Conservation (phyloP, 2,329 filamentous ascomycete genomes). For the Lojkania enalia region DNA sequence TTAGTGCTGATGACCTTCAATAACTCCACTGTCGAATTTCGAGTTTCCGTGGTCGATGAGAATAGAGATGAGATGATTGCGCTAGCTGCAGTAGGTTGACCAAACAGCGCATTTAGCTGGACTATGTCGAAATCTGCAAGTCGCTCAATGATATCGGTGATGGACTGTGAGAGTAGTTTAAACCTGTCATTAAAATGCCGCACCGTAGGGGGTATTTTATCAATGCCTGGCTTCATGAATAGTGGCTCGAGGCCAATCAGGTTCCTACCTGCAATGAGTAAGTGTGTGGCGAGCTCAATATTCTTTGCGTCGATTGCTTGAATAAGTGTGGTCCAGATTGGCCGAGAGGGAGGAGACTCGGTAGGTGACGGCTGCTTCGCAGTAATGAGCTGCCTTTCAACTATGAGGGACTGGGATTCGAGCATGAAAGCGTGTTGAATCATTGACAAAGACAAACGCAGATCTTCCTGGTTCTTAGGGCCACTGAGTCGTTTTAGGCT, state of each 20-base stretch:
- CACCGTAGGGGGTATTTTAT: slow-evolving; percentile 57
- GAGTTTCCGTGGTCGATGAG: slow-evolving; percentile 76
- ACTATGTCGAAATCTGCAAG: slow-evolving; percentile 74
- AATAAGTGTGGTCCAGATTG: slow-evolving; percentile 78
- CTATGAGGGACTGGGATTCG: slow-evolving; percentile 70
- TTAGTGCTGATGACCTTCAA: slow-evolving; percentile 81
- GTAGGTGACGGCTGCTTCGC: slow-evolving; percentile 63
- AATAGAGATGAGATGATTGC: slow-evolving; percentile 79
- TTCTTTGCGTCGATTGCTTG: slow-evolving; percentile 68
- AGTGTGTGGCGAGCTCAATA: slow-evolving; percentile 72
- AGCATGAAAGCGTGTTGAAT: slow-evolving; percentile 69
- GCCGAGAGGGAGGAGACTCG: slow-evolving; percentile 69
- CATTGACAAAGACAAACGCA: slow-evolving; percentile 62
- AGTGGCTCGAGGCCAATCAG: slow-evolving; percentile 79
- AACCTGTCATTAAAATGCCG: slow-evolving; percentile 79
- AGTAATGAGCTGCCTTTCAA: slow-evolving; percentile 69
- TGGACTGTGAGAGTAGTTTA: slow-evolving; percentile 60
- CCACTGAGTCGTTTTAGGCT: slow-evolving; percentile 34
- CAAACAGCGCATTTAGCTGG: slow-evolving; percentile 71
- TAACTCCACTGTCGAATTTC: slow-evolving; percentile 77
- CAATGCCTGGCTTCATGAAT: slow-evolving; percentile 40
- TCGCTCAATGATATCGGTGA: slow-evolving; percentile 75
- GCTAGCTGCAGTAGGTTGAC: slow-evolving; percentile 68
- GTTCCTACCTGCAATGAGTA: slow-evolving; percentile 70
- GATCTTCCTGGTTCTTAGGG: slow-evolving; percentile 33